phyloP scores from a whole-genome alignment of 306 rosid species.

The Hippophae gyantsensis region DNA sequence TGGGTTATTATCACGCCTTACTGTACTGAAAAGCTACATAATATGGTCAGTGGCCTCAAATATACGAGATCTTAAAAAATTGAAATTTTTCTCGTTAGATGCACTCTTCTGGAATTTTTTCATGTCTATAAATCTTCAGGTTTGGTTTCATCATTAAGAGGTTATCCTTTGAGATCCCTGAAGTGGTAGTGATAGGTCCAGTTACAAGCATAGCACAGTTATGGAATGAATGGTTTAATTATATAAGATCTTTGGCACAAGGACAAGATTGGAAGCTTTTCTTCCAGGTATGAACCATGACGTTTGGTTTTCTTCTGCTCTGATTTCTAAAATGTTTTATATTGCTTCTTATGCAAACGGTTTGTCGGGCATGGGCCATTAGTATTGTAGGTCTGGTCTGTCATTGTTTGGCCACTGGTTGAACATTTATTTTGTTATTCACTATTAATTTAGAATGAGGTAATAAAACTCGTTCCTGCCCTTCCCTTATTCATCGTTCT shows the following conservation, averaged over 20 bases:
- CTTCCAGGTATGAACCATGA: slow-evolving; percentile 50
- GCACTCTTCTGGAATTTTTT: not conserved
- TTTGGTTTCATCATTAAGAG: slow-evolving; percentile 35
- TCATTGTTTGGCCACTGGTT: no score
- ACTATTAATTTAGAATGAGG: no score
- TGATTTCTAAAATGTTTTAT: not conserved
- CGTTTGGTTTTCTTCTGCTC: not conserved
- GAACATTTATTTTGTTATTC: no score
- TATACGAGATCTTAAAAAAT: not conserved
- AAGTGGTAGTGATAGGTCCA: slow-evolving; percentile 30
- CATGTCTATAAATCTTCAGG: slow-evolving; percentile 29
- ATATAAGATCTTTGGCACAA: slow-evolving; percentile 38
- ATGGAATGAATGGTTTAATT: slow-evolving; percentile 54
- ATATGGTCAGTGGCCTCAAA: not conserved
- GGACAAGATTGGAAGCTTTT: slow-evolving; percentile 63
- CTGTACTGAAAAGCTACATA: not conserved
- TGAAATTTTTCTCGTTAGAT: not conserved
- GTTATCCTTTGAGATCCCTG: slow-evolving; percentile 43
- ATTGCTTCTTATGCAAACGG: no score
- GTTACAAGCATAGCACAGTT: slow-evolving; percentile 31
- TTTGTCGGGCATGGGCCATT: no score
- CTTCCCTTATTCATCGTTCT: no score
- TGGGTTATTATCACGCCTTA: not conserved
- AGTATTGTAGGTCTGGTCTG: no score
- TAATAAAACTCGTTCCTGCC: no score